phyloP scores from a whole-genome alignment of 2,329 filamentous ascomycete species.

The Aspergillus uvarum region DNA sequence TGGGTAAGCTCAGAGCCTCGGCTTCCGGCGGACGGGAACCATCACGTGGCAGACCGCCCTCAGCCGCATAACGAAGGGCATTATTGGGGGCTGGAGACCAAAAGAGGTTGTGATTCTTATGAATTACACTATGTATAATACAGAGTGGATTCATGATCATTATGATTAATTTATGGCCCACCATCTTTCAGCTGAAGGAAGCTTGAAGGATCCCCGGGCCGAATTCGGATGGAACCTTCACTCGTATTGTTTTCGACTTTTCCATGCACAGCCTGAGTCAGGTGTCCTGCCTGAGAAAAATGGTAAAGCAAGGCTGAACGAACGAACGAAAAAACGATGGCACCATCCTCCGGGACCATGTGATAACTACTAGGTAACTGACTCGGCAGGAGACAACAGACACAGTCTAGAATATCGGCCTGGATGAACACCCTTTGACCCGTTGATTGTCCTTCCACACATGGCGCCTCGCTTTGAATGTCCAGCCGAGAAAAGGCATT shows the following conservation, averaged over 20 bases:
- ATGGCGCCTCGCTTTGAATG: background rate
- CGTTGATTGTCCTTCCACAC: background rate
- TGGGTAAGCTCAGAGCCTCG: background rate
- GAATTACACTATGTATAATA: no score
- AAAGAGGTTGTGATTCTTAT: no score
- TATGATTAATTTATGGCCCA: background rate
- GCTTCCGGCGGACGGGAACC: background rate
- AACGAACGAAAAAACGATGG: background rate
- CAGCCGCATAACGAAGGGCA: background rate
- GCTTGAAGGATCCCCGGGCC: background rate
- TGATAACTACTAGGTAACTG: background rate
- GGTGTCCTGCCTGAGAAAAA: background rate
- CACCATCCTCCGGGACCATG: background rate
- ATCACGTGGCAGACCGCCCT: conserved; percentile 6
- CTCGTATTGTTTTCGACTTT: background rate
- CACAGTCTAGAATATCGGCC: background rate
- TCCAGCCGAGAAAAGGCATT: no score
- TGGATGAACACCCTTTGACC: background rate
- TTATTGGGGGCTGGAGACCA: background rate
- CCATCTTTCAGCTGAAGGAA: background rate
- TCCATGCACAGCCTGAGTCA: background rate
- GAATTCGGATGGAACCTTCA: background rate
- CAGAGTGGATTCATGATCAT: no score
- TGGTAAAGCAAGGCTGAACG: background rate
- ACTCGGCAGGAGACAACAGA: background rate